A percentile compares a stretch with the other conserved stretches of the same genome.
These are phyloP conservation scores for Botrytis squamosa DNA, from an alignment of 2,329 filamentous ascomycete genomes.

Conservation along the genomic window DNA sequence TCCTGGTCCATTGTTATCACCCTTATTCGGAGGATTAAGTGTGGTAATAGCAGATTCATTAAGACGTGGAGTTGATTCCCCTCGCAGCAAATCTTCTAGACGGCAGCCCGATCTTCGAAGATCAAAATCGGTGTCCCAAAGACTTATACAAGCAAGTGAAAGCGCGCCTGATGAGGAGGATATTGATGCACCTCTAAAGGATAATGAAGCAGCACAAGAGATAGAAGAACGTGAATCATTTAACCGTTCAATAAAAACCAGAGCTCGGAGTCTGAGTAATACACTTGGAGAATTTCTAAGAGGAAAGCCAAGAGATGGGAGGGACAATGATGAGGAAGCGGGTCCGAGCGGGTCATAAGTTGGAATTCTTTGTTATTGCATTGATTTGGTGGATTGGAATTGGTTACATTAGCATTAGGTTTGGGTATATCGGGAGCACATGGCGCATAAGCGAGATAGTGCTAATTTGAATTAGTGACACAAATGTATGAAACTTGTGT, in stretches of 20 bases:
- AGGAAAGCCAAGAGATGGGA: slow-evolving; percentile 26
- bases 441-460: slow-evolving; percentile 7
- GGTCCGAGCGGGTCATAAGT: slow-evolving; percentile 33
- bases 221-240: slow-evolving; percentile 28
- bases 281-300: slow-evolving; percentile 36
- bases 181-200: slow-evolving; percentile 21
- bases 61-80: slow-evolving; percentile 52
- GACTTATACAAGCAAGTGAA: slow-evolving; percentile 27
- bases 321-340: slow-evolving; percentile 30
- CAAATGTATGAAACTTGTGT: slow-evolving; percentile 11
- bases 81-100: slow-evolving; percentile 37
- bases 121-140: slow-evolving; percentile 35
- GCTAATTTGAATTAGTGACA: not conserved
- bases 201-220: slow-evolving; percentile 16
- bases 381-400: slow-evolving; percentile 14
- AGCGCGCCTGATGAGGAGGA: slow-evolving; percentile 27
- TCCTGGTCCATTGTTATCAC: slow-evolving; percentile 57
- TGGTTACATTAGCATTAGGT: slow-evolving; percentile 13
- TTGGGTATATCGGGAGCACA: slow-evolving; percentile 16
- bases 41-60: slow-evolving; percentile 65
- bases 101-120: slow-evolving; percentile 34
- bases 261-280: slow-evolving; percentile 37
- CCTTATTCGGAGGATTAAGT: slow-evolving; percentile 58
- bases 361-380: slow-evolving; percentile 4
- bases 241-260: slow-evolving; percentile 28